Percentiles rank a stretch among this genome's conserved stretches.
Evolutionary conservation across 495 filamentous ascomycete genomes (phyloP).

Genomic region (Aspergillus asperescens): DNA sequence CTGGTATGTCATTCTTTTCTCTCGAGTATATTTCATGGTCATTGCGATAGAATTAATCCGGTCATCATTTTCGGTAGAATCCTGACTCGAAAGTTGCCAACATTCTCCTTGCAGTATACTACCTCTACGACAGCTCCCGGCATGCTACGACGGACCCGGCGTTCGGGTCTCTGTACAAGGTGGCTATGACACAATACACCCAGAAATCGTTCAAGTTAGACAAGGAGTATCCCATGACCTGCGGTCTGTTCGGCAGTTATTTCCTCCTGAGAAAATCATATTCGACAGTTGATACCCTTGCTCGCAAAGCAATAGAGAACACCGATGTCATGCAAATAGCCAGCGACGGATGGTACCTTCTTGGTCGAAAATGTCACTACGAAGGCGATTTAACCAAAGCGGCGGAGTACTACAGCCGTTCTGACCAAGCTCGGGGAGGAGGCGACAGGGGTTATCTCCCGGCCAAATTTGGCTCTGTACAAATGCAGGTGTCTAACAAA

Average conservation of each 20-base stretch:
- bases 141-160: constrained; percentile 69
- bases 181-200: constrained; percentile 89
- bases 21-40: neutral
- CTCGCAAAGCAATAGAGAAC: constrained; percentile 87
- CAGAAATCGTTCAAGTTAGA: constrained; percentile 94
- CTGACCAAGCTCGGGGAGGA: constrained; percentile 84
- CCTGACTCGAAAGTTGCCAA: constrained; percentile 87
- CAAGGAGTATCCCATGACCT: constrained; percentile 85
- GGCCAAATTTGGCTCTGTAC: constrained; percentile 87
- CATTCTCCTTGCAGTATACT: constrained; percentile 81
- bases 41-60: neutral
- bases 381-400: constrained; percentile 61
- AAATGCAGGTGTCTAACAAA: constrained; percentile 75
- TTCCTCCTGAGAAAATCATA: constrained; percentile 75
- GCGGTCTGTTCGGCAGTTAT: constrained; percentile 80
- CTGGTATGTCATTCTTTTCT: constrained; percentile 40
- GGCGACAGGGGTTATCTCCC: constrained; percentile 82
- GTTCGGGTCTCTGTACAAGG: constrained; percentile 78
- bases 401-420: constrained; percentile 74
- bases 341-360: constrained; percentile 92
- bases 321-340: constrained; percentile 94
- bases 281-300: constrained; percentile 72
- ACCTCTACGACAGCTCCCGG: constrained; percentile 75
- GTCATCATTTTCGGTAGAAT: constrained; percentile 44
- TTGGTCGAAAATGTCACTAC: constrained; percentile 85